Percentiles rank a stretch among this genome's conserved stretches.
phyloP scores from a whole-genome alignment of 73 alveolate genomes.

The Paramecium bursaria region DNA sequence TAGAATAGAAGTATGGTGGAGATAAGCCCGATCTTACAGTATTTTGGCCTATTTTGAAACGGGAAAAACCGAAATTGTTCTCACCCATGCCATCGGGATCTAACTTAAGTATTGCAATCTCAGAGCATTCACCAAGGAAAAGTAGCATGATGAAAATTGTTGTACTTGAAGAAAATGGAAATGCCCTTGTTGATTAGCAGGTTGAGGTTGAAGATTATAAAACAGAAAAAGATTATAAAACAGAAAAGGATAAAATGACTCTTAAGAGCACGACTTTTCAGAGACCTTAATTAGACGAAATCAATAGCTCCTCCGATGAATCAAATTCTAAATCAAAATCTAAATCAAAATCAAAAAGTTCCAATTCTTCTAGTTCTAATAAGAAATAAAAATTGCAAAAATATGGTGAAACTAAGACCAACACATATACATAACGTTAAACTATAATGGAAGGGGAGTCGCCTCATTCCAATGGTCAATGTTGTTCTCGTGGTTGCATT shows the following conservation, averaged over 20 bases:
- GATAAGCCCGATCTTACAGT: conserved; percentile 5
- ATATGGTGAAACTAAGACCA: conserved; percentile 59
- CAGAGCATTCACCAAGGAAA: conserved; percentile 17
- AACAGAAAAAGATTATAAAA: too few relatives aligned
- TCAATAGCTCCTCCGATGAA: background rate
- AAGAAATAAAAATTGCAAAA: background rate
- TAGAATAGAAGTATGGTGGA: conserved; percentile 52
- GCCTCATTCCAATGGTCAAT: background rate
- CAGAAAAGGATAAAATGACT: too few relatives aligned
- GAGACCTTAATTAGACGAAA: background rate
- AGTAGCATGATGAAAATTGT: conserved; percentile 50
- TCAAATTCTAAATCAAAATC: conserved; percentile 31
- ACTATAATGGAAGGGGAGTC: conserved; percentile 48
- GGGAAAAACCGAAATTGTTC: background rate
- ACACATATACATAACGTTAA: conserved; percentile 22
- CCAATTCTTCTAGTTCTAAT: conserved; percentile 34
- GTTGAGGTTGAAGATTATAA: conserved; percentile 40
- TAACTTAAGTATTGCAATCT: background rate
- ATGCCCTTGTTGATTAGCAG: conserved; percentile 9
- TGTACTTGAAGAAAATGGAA: conserved; percentile 62
- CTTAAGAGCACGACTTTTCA: conserved; percentile 2
- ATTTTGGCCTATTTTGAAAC: conserved; percentile 41
- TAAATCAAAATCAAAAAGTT: too few relatives aligned
- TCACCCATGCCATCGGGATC: background rate
- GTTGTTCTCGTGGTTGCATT: conserved; percentile 45